Evolutionary conservation across 345 rosid genomes (phyloP).

Genomic region (rapeseed (Brassica napus)): DNA sequence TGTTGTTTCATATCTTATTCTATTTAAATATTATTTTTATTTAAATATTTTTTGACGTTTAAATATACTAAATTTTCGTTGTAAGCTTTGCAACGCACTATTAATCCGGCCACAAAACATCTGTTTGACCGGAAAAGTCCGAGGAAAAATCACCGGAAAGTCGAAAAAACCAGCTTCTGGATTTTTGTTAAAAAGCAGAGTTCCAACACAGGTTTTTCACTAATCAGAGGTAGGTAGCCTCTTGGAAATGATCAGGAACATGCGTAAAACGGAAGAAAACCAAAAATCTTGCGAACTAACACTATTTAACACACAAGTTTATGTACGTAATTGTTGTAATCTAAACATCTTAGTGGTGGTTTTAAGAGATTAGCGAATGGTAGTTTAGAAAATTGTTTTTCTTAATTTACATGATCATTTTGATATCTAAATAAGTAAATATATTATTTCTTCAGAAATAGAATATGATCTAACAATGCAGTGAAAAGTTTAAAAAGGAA

Average conservation of each 20-base stretch:
- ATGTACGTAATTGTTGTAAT: background rate
- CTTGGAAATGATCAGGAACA: background rate
- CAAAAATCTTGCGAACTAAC: background rate
- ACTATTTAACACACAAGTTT: background rate
- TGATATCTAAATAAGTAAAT: background rate
- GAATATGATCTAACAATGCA: constrained; percentile 14
- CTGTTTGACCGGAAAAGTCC: no score
- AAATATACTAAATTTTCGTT: no score
- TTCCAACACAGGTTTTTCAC: background rate
- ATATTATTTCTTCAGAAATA: background rate
- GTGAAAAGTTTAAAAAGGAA: constrained; percentile 20
- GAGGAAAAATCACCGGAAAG: no score
- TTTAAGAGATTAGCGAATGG: background rate
- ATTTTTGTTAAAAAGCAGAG: no score
- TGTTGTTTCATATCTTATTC: no score
- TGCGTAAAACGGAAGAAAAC: background rate
- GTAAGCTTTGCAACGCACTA: no score
- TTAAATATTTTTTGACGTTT: no score
- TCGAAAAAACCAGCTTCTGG: no score
- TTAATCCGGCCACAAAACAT: no score
- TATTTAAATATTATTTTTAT: no score
- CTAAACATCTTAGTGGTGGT: background rate
- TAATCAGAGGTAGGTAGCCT: background rate
- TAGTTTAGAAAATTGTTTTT: background rate
- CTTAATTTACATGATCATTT: background rate